A percentile compares a stretch with the other conserved stretches of the same genome.
Conservation (phyloP, 1,139 yeast species). For the Yamadazyma sp. region DNA sequence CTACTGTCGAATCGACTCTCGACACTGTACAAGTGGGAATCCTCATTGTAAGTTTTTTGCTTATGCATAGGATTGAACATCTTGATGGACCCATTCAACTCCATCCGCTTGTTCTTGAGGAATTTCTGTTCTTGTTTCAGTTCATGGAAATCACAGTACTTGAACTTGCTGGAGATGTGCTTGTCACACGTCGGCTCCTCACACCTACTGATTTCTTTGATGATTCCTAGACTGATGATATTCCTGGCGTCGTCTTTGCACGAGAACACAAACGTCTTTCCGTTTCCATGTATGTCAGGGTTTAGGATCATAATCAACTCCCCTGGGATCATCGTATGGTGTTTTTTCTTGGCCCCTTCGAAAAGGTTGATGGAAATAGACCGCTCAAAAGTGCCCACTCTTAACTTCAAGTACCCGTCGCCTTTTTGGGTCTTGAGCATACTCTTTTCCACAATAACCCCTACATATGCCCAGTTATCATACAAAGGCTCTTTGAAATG, state of each 20-base stretch:
- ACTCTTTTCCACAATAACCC: conserved; percentile 61
- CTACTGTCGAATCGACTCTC: conserved; percentile 15
- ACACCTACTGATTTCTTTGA: conserved; percentile 74
- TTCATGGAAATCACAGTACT: conserved; percentile 18
- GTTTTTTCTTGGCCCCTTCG: conserved; percentile 65
- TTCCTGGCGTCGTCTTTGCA: conserved; percentile 51
- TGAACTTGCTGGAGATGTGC: conserved; percentile 12
- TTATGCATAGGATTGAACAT: conserved; percentile 31
- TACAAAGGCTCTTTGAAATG: conserved; percentile 66
- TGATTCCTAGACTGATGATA: conserved; percentile 69
- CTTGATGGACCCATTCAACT: conserved; percentile 63
- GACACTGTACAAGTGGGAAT: conserved; percentile 20
- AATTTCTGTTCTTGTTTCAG: conserved; percentile 15
- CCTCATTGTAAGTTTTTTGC: conserved; percentile 27
- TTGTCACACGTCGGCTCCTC: conserved; percentile 45
- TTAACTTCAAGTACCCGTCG: conserved; percentile 58
- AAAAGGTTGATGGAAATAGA: conserved; percentile 64
- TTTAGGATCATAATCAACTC: conserved; percentile 73
- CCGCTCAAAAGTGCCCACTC: conserved; percentile 64
- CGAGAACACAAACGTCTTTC: conserved; percentile 55
- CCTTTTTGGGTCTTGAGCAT: conserved; percentile 33
- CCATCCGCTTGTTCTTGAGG: conserved; percentile 54
- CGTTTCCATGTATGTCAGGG: conserved; percentile 55
- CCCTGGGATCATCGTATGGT: conserved; percentile 74
- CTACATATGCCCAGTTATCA: conserved; percentile 74